Conservation (phyloP, 2,329 filamentous ascomycete species). For the Cordyceps fumosorosea region DNA sequence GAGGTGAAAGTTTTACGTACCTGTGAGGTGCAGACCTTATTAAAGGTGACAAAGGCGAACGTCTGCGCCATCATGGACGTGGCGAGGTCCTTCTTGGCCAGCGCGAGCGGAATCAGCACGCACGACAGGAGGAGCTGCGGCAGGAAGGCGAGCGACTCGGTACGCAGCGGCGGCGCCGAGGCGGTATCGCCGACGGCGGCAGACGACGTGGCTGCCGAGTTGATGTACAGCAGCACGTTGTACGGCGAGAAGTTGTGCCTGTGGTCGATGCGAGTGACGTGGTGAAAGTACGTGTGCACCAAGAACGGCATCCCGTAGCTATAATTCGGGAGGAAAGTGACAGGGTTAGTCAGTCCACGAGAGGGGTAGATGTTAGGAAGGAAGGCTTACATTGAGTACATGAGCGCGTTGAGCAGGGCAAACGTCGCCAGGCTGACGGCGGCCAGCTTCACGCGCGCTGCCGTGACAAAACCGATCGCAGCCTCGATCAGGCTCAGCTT, state of each 20-base stretch:
- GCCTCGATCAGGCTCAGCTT: slow-evolving; percentile 17
- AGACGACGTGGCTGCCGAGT: slow-evolving; percentile 51
- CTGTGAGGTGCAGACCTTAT: slow-evolving; percentile 98
- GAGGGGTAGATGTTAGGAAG: no score
- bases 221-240: slow-evolving; percentile 83
- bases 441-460: slow-evolving; percentile 50
- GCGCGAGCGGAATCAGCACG: slow-evolving; percentile 63
- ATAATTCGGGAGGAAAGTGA: neutral
- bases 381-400: slow-evolving; percentile 65
- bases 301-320: slow-evolving; percentile 78
- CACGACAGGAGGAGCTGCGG: slow-evolving; percentile 81
- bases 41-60: slow-evolving; percentile 94
- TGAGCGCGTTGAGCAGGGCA: slow-evolving; percentile 62
- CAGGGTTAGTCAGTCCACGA: neutral
- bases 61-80: slow-evolving; percentile 89
- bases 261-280: slow-evolving; percentile 88
- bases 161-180: slow-evolving; percentile 32
- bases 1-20: slow-evolving; percentile 40
- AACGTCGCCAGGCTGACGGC: slow-evolving; percentile 68
- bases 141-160: slow-evolving; percentile 80
- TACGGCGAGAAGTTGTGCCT: slow-evolving; percentile 98
- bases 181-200: neutral
- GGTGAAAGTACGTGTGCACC: slow-evolving; percentile 86
- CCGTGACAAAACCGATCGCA: slow-evolving; percentile 41
- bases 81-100: slow-evolving; percentile 77